Base-by-base conservation (phyloP, 2,329 filamentous ascomycete species). In the Magnaporthiopsis rhizophila region DNA sequence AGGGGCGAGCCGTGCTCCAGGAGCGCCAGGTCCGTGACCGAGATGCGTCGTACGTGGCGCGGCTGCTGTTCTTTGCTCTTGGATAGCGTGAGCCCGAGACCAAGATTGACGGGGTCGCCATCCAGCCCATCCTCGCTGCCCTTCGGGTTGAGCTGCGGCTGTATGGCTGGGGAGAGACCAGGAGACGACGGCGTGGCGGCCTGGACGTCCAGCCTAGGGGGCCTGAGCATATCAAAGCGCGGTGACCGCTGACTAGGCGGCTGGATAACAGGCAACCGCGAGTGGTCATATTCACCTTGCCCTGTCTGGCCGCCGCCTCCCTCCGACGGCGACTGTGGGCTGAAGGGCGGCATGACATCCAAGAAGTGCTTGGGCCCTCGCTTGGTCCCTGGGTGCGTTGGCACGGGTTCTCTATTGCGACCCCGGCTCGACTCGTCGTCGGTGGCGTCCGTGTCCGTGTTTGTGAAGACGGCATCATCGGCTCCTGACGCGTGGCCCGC, bases 261-360 rank as follows among this genome's bases (percentile, higher is more conserved):
- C 34, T 70, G 72, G 26, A 75, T 72, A 3, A 72, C 64, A 5
- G 30, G 63, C n/a, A 59, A 36, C 2, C 26, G 53, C 50, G 30
- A 21, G 28, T 36, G 13, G 21, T 8, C 61, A 30, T 9, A 9
- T 50, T 15, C 50, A n/a, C 6, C 30, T 7, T 36, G 7, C n/a
- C 32, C 28, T 32, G 56, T 28, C 21, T 63, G 38, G 30, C 21
- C 36, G 36, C 36, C 15, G 36, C 11, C 36, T 13, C 36, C n/a
- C 45, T 24, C 30, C 36, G n/a, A 26, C 24, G 11, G 3, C 2
- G 57, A 36, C 15, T 32, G 30, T 26, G 28, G 58, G 18, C 30
- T 75, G 69, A 85, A 83, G 1, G 79, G 74, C 1, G 83, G 80
- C 78, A 84, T 82, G 1, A 78, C 69, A 61, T 84, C 81, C n/a